Evolutionary conservation across 371 early-diverging fungal genomes (phyloP).

Genomic region (Rhizopus delemar): DNA sequence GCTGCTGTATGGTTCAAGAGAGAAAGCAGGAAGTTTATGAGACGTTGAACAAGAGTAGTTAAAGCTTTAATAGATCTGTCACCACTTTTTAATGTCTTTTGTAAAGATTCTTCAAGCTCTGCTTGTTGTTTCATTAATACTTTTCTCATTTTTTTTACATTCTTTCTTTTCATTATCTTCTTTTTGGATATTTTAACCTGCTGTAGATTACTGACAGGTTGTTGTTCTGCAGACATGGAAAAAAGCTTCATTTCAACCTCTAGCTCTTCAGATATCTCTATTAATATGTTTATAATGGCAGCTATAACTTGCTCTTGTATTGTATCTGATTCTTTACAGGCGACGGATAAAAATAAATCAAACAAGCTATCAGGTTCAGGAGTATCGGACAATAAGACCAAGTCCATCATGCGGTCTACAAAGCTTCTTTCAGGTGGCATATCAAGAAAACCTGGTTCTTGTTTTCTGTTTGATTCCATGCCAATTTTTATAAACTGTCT

Average conservation of each 20-base stretch:
- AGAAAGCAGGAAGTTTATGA: conserved; percentile 23
- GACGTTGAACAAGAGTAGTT: conserved; percentile 22
- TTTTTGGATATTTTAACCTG: conserved; percentile 2
- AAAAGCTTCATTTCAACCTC: conserved; percentile 13
- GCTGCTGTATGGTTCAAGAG: conserved; percentile 12
- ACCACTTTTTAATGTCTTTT: conserved; percentile 1
- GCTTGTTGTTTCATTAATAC: conserved; percentile 15
- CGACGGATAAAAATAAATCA: conserved; percentile 25
- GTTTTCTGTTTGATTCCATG: not conserved
- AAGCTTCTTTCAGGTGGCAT: conserved; percentile 12
- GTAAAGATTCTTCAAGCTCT: conserved; percentile 19
- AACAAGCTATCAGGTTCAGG: conserved; percentile 38
- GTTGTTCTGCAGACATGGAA: not conserved
- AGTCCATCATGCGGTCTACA: conserved; percentile 30
- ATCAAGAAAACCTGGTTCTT: conserved; percentile 1
- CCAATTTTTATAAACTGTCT: conserved; percentile 26
- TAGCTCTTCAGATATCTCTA: conserved; percentile 31
- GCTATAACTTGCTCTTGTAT: conserved; percentile 3
- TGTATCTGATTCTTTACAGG: conserved; percentile 9
- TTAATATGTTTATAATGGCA: conserved; percentile 19
- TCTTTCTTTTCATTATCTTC: not conserved
- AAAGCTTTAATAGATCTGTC: conserved; percentile 16
- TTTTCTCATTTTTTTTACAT: conserved; percentile 3
- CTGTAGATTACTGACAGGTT: not conserved
- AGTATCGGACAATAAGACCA: conserved; percentile 38